phyloP scores from a whole-genome alignment of 1,284 basidiomycete species.

The Peniophora sp. region DNA sequence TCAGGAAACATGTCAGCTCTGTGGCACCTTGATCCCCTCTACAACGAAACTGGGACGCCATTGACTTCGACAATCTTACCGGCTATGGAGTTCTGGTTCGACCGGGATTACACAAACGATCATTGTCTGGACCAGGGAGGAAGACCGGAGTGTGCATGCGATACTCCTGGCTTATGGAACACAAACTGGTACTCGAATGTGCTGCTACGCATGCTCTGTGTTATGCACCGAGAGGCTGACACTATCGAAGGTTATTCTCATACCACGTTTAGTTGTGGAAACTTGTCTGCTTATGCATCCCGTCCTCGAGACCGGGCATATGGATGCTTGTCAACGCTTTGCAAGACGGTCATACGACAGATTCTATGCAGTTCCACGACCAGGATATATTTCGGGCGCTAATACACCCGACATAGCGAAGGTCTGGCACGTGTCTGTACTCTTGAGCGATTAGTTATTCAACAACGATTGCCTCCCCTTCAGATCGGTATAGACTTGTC shows the following conservation, averaged over 20 bases:
- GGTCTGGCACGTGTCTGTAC: neutral
- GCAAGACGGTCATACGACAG: slow-evolving; percentile 43
- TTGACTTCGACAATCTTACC: slow-evolving; percentile 33
- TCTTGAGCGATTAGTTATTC: neutral
- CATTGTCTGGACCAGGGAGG: slow-evolving; percentile 50
- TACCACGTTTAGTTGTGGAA: slow-evolving; percentile 47
- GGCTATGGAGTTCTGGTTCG: slow-evolving; percentile 62
- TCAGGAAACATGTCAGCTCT: slow-evolving; percentile 43
- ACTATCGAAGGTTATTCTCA: slow-evolving; percentile 41
- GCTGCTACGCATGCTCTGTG: too few relatives aligned
- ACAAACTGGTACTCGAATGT: slow-evolving; percentile 67
- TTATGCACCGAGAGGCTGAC: too few relatives aligned
- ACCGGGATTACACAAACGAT: slow-evolving; percentile 43
- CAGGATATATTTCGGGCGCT: slow-evolving; percentile 46
- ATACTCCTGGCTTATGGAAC: slow-evolving; percentile 54
- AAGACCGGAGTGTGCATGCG: slow-evolving; percentile 39
- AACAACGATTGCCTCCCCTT: neutral
- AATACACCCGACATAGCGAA: slow-evolving; percentile 52
- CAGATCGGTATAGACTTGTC: slow-evolving; percentile 45
- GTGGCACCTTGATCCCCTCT: slow-evolving; percentile 44
- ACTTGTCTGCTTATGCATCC: slow-evolving; percentile 48
- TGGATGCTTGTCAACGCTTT: slow-evolving; percentile 40
- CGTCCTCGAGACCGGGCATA: slow-evolving; percentile 33
- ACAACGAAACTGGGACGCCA: slow-evolving; percentile 28
- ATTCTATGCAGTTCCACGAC: slow-evolving; percentile 32